Evolutionary conservation across 2,329 filamentous ascomycete species (phyloP), one percentile per base, ranked within the genome.

Genomic region (Furcasterigmium furcatum): DNA sequence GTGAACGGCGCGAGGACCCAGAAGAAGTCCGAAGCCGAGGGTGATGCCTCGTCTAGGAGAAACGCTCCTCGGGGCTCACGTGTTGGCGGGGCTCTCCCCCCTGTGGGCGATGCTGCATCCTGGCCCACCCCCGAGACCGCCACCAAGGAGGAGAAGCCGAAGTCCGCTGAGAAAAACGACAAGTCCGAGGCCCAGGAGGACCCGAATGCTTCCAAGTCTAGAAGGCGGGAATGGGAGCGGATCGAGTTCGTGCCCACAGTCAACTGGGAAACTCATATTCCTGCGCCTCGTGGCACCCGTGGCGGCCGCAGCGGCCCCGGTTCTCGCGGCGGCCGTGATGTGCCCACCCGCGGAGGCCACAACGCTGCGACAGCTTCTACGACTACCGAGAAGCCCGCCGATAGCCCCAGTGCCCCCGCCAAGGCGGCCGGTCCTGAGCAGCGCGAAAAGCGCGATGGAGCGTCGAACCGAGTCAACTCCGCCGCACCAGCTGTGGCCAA

Each of bases 41-140:
- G 62, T 14, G 72, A 72, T 45, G 68, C 64, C 43, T 52, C 54
- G n/a, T 44, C 60, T 5, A 65, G 71, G 38, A 72, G 73, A 48
- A 56, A 54, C 32, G 70, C 59, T 4, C 61, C 69, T 4, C 71
- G 77, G 39, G 76, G 75, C 9, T 66, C 66, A 45, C 71, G 76
- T 48, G 52, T 58, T 16, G 71, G 57, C 13, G 68, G 66, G 20
- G 51, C 66, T 3, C 60, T 72, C 5, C 88, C 88, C 21, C 77
- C 88, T 3, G 85, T 89, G 39, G 83, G 80, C 47, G 91, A 97
- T 64, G 77, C 88, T 41, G 73, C 82, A 44, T 84, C 84, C 18
- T 99, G 94, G 94, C 94, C 94, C 14, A 97, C 92, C 3, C 91
- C 91, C 1, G 89, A 96, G 55, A 81, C 85, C 43, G 83, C 85